Conservation (phyloP, 768 basidiomycete genomes). For the Terana coerulea region DNA sequence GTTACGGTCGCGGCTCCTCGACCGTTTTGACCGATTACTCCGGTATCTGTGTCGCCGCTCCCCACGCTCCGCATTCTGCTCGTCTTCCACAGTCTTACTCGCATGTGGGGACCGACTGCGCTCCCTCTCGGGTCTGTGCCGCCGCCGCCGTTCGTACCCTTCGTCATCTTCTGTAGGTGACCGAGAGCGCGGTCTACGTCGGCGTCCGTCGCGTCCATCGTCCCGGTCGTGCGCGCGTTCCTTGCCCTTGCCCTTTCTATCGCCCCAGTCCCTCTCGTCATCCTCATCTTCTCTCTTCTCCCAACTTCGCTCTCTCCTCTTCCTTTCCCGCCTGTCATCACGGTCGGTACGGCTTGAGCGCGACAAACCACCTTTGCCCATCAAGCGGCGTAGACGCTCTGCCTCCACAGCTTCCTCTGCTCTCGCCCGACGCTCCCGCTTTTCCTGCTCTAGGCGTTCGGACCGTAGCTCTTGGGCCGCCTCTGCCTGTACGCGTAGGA, state of each 20-base stretch:
- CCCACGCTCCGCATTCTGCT: background rate
- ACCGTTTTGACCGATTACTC: background rate
- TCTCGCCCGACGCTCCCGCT: conserved; percentile 54
- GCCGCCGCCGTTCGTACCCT: conserved; percentile 21
- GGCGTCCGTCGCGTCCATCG: conserved; percentile 16
- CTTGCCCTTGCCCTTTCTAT: conserved; percentile 26
- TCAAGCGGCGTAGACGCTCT: conserved; percentile 45
- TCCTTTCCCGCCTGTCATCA: conserved; percentile 41
- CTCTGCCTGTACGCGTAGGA: conserved; percentile 67
- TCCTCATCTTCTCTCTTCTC: conserved; percentile 46
- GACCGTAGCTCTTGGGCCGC: conserved; percentile 72
- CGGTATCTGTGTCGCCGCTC: conserved; percentile 5
- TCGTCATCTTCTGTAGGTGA: conserved; percentile 23
- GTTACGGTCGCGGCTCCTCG: conserved; percentile 1
- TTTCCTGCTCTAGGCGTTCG: conserved; percentile 63
- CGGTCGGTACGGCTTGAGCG: conserved; percentile 36
- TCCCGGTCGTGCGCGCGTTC: conserved; percentile 29
- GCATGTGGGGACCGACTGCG: conserved; percentile 1
- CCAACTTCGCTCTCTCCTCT: conserved; percentile 47
- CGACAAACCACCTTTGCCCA: conserved; percentile 25
- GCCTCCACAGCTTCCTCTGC: conserved; percentile 77
- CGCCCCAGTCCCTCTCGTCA: conserved; percentile 30
- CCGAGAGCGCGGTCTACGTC: conserved; percentile 26
- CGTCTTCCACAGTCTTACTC: background rate
- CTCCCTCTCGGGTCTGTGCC: conserved; percentile 1